Conservation (phyloP, 2,329 filamentous ascomycete species). For the Cytospora mali region DNA sequence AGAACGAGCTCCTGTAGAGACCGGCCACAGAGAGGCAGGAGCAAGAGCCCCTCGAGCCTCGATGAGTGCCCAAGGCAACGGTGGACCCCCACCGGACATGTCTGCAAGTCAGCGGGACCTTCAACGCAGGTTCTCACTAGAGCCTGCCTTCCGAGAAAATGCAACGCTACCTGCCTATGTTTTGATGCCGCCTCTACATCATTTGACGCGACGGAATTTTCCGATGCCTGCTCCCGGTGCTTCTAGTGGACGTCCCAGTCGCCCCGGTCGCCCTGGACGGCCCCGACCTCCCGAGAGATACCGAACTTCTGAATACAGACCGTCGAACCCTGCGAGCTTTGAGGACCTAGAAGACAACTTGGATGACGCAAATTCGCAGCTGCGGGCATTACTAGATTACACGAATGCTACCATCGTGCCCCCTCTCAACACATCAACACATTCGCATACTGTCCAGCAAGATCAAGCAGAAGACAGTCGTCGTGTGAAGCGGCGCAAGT, state of each 20-base stretch:
- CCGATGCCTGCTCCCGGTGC: conserved; percentile 33
- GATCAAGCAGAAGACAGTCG: conserved; percentile 52
- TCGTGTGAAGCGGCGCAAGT: conserved; percentile 68
- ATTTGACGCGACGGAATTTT: conserved; percentile 36
- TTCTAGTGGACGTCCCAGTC: conserved; percentile 28
- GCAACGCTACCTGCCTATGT: conserved; percentile 32
- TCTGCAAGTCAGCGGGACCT: conserved; percentile 41
- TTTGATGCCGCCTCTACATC: conserved; percentile 43
- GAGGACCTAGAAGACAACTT: conserved; percentile 44
- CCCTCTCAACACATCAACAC: conserved; percentile 38
- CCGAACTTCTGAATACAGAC: conserved; percentile 28
- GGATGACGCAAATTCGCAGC: conserved; percentile 48
- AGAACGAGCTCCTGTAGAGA: conserved; percentile 23
- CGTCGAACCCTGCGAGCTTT: conserved; percentile 33
- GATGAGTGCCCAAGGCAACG: conserved; percentile 1
- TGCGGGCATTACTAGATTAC: conserved; percentile 47
- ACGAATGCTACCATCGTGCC: conserved; percentile 28
- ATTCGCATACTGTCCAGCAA: conserved; percentile 42
- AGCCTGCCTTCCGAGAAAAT: conserved; percentile 36
- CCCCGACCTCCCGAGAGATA: conserved; percentile 35
- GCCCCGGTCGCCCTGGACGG: not conserved
- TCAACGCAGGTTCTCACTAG: conserved; percentile 42
- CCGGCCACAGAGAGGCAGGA: conserved; percentile 17
- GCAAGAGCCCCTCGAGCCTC: conserved; percentile 9
- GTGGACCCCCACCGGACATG: conserved; percentile 37